Evolutionary conservation across 2,329 filamentous ascomycete genomes (phyloP).

Genomic region (Zasmidium cellare): DNA sequence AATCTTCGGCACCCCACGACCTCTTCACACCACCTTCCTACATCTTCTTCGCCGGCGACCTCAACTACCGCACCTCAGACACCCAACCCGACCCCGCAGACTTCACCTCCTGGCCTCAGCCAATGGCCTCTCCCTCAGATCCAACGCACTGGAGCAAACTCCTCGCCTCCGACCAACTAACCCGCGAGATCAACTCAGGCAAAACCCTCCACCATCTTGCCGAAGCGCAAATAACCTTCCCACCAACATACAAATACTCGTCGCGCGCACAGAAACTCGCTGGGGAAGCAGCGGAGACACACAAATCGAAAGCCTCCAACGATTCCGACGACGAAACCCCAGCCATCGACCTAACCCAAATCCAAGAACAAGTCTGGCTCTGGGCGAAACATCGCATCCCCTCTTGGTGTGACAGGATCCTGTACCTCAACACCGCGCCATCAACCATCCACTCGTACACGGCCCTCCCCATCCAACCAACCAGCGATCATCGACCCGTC

Average conservation of each 20-base stretch:
- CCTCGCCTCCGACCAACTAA: constrained; percentile 76
- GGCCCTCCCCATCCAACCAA: constrained; percentile 74
- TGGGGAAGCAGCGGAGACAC: constrained; percentile 27
- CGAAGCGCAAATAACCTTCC: constrained; percentile 75
- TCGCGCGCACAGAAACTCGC: constrained; percentile 38
- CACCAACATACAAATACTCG: constrained; percentile 91
- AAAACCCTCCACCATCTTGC: constrained; percentile 74
- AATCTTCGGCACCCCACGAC: constrained; percentile 15
- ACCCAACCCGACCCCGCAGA: constrained; percentile 61
- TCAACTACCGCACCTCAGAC: constrained; percentile 88
- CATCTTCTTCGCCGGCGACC: constrained; percentile 84
- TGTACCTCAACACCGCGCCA: constrained; percentile 59
- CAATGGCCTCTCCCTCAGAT: constrained; percentile 49
- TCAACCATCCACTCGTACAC: constrained; percentile 63
- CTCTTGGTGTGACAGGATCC: constrained; percentile 88
- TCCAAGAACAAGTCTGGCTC: constrained; percentile 25
- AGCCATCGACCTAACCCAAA: constrained; percentile 15
- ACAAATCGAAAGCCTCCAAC: constrained; percentile 22
- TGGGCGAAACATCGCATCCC: constrained; percentile 86
- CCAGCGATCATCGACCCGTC: constrained; percentile 86
- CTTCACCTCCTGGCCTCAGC: constrained; percentile 61
- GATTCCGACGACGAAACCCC: constrained; percentile 37
- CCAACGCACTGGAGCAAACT: constrained; percentile 67
- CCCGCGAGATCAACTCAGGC: constrained; percentile 65
- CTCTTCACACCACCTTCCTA: constrained; percentile 76